Evolutionary conservation across 768 basidiomycete species (phyloP).

Genomic region (Panaeolus papilionaceus): DNA sequence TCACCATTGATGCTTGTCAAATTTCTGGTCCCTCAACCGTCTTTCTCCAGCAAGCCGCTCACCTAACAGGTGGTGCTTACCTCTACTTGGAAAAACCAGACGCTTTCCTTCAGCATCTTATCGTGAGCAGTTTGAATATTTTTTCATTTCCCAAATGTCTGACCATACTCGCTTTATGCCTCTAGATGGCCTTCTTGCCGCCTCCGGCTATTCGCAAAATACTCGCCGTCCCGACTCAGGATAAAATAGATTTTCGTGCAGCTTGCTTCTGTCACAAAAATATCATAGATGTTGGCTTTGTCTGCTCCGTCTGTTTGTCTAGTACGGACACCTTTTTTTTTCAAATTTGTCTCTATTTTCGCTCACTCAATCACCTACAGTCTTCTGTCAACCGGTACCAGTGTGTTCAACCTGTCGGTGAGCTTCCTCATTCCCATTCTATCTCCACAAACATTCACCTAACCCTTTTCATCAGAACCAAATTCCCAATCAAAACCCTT

Average conservation of each 20-base stretch:
- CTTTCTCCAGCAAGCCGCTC: conserved; percentile 96
- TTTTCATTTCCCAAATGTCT: conserved; percentile 10
- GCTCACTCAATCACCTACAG: conserved; percentile 45
- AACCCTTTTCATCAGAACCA: conserved; percentile 62
- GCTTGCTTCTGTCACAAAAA: conserved; percentile 99
- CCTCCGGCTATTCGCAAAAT: conserved; percentile 70
- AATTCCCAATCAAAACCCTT: conserved; percentile 93
- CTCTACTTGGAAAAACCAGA: conserved; percentile 82
- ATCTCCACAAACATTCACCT: conserved; percentile 16
- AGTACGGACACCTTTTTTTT: conserved; percentile 59
- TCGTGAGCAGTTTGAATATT: conserved; percentile 47
- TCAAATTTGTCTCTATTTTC: conserved; percentile 15
- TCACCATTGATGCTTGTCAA: conserved; percentile 96
- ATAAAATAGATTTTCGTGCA: conserved; percentile 95
- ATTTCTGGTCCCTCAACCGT: conserved; percentile 89
- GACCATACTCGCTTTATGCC: conserved; percentile 20
- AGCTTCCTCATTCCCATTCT: conserved; percentile 36
- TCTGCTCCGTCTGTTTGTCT: conserved; percentile 97
- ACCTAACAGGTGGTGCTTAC: conserved; percentile 94
- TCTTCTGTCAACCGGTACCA: conserved; percentile 93
- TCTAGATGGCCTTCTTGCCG: conserved; percentile 80
- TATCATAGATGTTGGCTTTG: conserved; percentile 95
- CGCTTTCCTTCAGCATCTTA: conserved; percentile 91
- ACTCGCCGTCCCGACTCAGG: conserved; percentile 89
- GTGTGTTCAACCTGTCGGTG: conserved; percentile 95